phyloP scores from a whole-genome alignment of 2,329 filamentous ascomycete species.

The Xylariaceae sp. region DNA sequence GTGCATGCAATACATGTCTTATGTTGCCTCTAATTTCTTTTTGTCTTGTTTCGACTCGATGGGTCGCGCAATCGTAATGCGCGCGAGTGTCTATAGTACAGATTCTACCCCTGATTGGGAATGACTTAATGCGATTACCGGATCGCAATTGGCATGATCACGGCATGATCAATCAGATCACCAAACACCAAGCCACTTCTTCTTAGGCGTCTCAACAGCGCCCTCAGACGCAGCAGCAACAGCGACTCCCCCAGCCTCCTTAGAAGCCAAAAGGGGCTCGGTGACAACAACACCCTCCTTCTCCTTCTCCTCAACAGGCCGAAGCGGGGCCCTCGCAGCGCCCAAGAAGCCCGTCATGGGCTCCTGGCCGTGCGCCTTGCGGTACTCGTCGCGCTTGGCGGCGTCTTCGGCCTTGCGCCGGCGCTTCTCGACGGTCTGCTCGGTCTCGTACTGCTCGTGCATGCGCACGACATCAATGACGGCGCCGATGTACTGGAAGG shows the following conservation, averaged over 20 bases:
- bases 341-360: constrained; percentile 7
- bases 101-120: constrained; percentile 15
- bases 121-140: not conserved
- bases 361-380: constrained; percentile 79
- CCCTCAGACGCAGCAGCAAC: constrained; percentile 1
- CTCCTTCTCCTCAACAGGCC: no score
- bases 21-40: no score
- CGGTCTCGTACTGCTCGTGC: constrained; percentile 66
- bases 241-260: constrained; percentile 2
- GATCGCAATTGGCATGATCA: not conserved
- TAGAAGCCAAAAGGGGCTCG: not conserved
- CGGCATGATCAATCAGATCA: constrained; percentile 33
- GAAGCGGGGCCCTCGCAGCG: no score
- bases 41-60: no score
- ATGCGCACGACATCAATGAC: constrained; percentile 69
- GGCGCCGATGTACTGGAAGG: constrained; percentile 59
- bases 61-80: no score
- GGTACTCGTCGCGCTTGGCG: constrained; percentile 77
- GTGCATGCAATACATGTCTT: no score
- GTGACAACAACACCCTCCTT: no score
- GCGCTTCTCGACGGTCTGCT: constrained; percentile 65
- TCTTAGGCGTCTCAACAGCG: constrained; percentile 37
- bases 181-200: constrained; percentile 85
- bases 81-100: no score
- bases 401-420: constrained; percentile 76